These are phyloP conservation scores for Euphorbia corollata DNA, from an alignment of 441 rosid species.

Conservation along the genomic window DNA sequence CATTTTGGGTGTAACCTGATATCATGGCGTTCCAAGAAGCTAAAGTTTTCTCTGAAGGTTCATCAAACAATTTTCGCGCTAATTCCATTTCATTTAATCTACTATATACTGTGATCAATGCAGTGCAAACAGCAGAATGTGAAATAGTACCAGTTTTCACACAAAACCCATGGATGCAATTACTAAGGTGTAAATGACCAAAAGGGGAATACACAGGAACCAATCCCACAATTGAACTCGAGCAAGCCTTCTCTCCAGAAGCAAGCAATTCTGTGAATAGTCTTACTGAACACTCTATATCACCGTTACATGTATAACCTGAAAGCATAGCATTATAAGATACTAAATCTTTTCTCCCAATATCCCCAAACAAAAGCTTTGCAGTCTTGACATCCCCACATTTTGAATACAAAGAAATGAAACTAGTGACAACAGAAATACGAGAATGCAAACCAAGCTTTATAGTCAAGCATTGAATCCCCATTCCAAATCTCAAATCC, in stretches of 20 bases:
- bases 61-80: slow-evolving; percentile 47
- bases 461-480: slow-evolving; percentile 47
- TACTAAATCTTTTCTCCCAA: slow-evolving; percentile 49
- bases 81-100: slow-evolving; percentile 54
- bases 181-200: slow-evolving; percentile 44
- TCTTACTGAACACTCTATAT: slow-evolving; percentile 39
- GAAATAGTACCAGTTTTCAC: slow-evolving; percentile 42
- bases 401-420: slow-evolving; percentile 54
- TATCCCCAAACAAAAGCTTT: slow-evolving; percentile 40
- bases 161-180: slow-evolving; percentile 49
- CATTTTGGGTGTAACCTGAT: slow-evolving; percentile 71
- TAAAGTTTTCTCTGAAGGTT: slow-evolving; percentile 46
- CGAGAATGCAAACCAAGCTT: slow-evolving; percentile 48
- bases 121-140: slow-evolving; percentile 48
- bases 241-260: slow-evolving; percentile 40
- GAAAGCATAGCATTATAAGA: slow-evolving; percentile 75
- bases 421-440: slow-evolving; percentile 50
- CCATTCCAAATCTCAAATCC: slow-evolving; percentile 48
- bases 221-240: slow-evolving; percentile 57
- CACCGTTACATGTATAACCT: slow-evolving; percentile 51
- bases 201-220: slow-evolving; percentile 49
- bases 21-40: slow-evolving; percentile 86
- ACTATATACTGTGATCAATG: slow-evolving; percentile 53
- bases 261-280: slow-evolving; percentile 43
- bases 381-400: slow-evolving; percentile 43